Evolutionary conservation across 139 green algal species (phyloP), one percentile per base, ranked within the genome.

Genomic region (Limnomonas spitsbergensis): DNA sequence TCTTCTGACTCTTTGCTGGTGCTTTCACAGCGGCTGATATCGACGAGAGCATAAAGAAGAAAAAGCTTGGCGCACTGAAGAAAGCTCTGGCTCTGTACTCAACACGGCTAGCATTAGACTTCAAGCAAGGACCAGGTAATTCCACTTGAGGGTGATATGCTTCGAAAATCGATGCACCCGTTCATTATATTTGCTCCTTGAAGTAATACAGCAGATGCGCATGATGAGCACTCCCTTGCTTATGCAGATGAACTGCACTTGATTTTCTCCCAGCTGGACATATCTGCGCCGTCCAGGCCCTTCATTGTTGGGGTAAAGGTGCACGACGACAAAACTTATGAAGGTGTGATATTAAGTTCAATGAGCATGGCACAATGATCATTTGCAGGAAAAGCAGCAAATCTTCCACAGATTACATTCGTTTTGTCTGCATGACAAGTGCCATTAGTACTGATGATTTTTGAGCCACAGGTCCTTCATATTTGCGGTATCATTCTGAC

Each of bases 221-320:
- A 69, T 69, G 6, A 37, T 34, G 9, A 54, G 6, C 9, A 27
- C 6, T 54, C 42, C 7, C 42, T 9, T 54, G 42, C 42, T 31
- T 77, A 38, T 69, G 77, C 69, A 78, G 78, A 76, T 66, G 82
- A 82, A 56, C 69, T 87, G 53, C 52, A 75, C 38, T 54, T 84
- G 69, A 29, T 69, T 32, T 83, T 87, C 35, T 84, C 82, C 3
- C 82, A 87, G 56, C 70, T 87, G 38, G 53, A 82, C 34, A 4
- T 56, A 2, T 29, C 42, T 7, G 20, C 76, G 32, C 82, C 82
- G 0, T 26, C 72, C 27, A 56, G 75, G 6, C 40, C 9, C 2
- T 87, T 82, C 40, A 40, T 54, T 9, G 52, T 87, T 69, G 56
- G 52, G 29, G 75, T 87, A 24, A 39, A 68, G 1, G 74, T 84